A percentile compares a stretch with the other conserved stretches of the same genome.
These are phyloP conservation scores for Septoria linicola DNA, from an alignment of 2,329 filamentous ascomycete genomes.

Conservation along the genomic window DNA sequence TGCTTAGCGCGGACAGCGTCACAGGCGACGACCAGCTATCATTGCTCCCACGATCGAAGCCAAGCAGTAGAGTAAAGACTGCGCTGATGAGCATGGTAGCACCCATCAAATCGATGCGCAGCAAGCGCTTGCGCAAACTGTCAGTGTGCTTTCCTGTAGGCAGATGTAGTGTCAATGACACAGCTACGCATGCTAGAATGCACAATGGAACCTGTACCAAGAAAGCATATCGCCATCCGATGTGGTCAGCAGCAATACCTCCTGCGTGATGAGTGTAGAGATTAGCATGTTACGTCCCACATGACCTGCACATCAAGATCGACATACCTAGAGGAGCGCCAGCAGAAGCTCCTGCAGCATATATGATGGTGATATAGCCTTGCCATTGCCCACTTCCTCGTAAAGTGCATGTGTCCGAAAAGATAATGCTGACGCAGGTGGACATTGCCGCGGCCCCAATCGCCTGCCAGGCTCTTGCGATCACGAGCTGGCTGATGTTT, in stretches of 20 bases:
- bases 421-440: slow-evolving; percentile 65
- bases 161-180: slow-evolving; percentile 62
- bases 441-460: slow-evolving; percentile 72
- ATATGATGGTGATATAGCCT: slow-evolving; percentile 71
- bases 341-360: slow-evolving; percentile 63
- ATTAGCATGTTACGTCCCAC: too few relatives aligned
- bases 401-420: slow-evolving; percentile 70
- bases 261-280: too few relatives aligned
- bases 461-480: slow-evolving; percentile 61
- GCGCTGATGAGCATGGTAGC: slow-evolving; percentile 65
- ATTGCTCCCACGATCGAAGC: slow-evolving; percentile 72
- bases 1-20: slow-evolving; percentile 58
- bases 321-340: slow-evolving; percentile 63
- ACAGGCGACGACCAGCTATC: slow-evolving; percentile 62
- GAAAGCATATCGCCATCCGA: slow-evolving; percentile 79
- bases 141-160: slow-evolving; percentile 50
- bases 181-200: slow-evolving; percentile 62
- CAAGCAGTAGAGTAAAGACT: slow-evolving; percentile 64
- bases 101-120: slow-evolving; percentile 71
- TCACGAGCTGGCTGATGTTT: slow-evolving; percentile 64
- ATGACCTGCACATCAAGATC: too few relatives aligned
- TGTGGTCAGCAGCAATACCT: slow-evolving; percentile 67
- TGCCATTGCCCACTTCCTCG: slow-evolving; percentile 72
- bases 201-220: slow-evolving; percentile 69
- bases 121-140: slow-evolving; percentile 65